Percentiles rank a stretch among this genome's conserved stretches.
Evolutionary conservation across 768 basidiomycete species (phyloP).

Genomic region (Dacryopinax spathularia): DNA sequence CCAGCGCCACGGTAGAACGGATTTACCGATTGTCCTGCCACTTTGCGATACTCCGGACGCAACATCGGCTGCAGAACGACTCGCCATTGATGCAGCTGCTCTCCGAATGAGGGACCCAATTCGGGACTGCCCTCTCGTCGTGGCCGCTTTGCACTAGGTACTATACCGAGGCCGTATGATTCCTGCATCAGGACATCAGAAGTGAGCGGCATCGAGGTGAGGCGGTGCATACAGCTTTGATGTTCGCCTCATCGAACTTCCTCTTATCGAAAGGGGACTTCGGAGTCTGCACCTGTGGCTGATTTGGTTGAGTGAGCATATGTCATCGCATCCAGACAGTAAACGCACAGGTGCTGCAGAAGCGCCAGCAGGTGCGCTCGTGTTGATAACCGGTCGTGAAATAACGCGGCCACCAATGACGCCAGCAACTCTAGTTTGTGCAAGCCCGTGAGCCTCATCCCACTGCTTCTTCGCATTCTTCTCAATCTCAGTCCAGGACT

Average conservation of each 20-base stretch:
- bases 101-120: background rate
- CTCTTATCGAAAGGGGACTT: too few relatives aligned
- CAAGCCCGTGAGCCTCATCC: background rate
- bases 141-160: background rate
- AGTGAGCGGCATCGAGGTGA: background rate
- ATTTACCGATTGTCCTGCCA: background rate
- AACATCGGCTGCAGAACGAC: background rate
- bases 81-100: background rate
- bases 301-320: too few relatives aligned
- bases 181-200: too few relatives aligned
- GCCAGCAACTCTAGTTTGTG: background rate
- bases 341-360: background rate
- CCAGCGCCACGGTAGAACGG: background rate
- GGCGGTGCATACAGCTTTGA: background rate
- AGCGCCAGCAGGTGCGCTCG: background rate
- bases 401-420: background rate
- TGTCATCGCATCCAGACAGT: background rate
- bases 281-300: too few relatives aligned
- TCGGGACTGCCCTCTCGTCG: background rate
- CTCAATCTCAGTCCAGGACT: background rate
- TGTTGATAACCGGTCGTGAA: background rate
- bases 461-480: background rate
- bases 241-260: background rate
- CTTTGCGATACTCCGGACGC: background rate
- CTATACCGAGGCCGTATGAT: background rate